Conservation (phyloP, 305 asterid species). For the Fraxinus angustifolia region DNA sequence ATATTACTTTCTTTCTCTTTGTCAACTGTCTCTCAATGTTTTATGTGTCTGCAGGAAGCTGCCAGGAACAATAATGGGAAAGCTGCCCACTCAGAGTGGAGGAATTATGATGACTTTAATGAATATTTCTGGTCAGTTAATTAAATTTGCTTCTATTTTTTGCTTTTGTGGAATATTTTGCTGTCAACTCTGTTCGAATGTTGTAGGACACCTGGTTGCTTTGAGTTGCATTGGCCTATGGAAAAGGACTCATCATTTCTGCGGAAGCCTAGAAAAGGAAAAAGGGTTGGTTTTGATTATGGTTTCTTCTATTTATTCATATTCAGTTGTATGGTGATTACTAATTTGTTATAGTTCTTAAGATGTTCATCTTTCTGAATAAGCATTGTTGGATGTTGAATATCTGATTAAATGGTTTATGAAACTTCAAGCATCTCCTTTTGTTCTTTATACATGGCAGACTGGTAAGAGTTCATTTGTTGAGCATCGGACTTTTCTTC, state of each 20-base stretch:
- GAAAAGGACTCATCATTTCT: slow-evolving; percentile 65
- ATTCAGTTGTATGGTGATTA: not conserved
- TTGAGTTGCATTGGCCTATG: slow-evolving; percentile 86
- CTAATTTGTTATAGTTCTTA: not conserved
- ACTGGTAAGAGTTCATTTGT: slow-evolving; percentile 93
- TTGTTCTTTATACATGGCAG: slow-evolving; percentile 37
- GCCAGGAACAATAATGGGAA: slow-evolving; percentile 69
- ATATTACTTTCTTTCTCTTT: not conserved
- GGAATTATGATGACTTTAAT: slow-evolving; percentile 95
- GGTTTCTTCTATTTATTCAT: slow-evolving; percentile 16
- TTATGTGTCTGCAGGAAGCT: slow-evolving; percentile 61
- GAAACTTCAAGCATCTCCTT: not conserved
- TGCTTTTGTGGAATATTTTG: not conserved
- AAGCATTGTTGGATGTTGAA: not conserved
- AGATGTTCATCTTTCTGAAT: slow-evolving; percentile 1
- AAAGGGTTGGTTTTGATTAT: slow-evolving; percentile 59
- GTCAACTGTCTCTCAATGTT: not conserved
- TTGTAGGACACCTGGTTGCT: slow-evolving; percentile 86
- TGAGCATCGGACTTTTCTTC: slow-evolving; percentile 96
- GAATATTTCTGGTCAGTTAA: slow-evolving; percentile 79
- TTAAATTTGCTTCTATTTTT: slow-evolving; percentile 3
- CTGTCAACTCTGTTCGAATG: slow-evolving; percentile 20
- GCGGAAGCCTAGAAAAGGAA: slow-evolving; percentile 57
- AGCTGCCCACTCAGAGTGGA: slow-evolving; percentile 93
- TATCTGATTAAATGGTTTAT: not conserved